Base-by-base conservation (phyloP, 2,329 filamentous ascomycete species). In the Elsinoe perseae region DNA sequence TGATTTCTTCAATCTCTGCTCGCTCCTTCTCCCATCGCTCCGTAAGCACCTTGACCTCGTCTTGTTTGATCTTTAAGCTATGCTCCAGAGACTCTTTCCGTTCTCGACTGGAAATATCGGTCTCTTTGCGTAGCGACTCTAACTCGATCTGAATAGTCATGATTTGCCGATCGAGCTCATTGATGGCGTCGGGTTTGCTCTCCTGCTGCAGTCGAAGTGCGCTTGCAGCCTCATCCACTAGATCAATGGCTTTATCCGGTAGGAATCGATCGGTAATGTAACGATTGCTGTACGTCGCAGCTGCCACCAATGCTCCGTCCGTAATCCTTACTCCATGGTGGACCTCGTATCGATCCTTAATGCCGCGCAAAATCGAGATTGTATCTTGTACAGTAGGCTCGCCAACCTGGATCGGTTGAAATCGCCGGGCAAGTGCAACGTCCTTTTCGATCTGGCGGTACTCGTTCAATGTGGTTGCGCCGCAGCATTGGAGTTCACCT, bases 71-170 rank as follows among this genome's bases (percentile, higher is more conserved):
- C 65, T 87, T 87, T 18, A 97, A 72, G 6, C 86, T 85, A 54
- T 80, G 76, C 68, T 97, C 86, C 0, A 97, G 80, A 66, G 92
- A 92, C 64, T 95, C 87, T 20, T 90, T 80, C 16, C 93, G 83
- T 70, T 97, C 93, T 63, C 84, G 85, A 67, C 90, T 95, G 16
- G 87, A 85, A 50, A 95, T 79, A 63, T 98, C 93, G 9, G 85
- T 95, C 70, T 98, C 93, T 65, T 97, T 97, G 52, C 92, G 82
- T 40, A 98, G 73, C 59, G 90, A 96, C 68, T 97, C 93, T 0
- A 97, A 78, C 69, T 98, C 92, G 60, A 98, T 97, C 67, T 96
- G 92, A 12, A 97, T 89, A 0, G 92, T 97, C 82, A 96, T 95
- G 59, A 97, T 95, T 65, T 91, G 89, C 60, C 95, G 87, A 65